Base-by-base conservation (phyloP, 1,284 basidiomycete species). In the Apiotrichum veenhuisii region DNA sequence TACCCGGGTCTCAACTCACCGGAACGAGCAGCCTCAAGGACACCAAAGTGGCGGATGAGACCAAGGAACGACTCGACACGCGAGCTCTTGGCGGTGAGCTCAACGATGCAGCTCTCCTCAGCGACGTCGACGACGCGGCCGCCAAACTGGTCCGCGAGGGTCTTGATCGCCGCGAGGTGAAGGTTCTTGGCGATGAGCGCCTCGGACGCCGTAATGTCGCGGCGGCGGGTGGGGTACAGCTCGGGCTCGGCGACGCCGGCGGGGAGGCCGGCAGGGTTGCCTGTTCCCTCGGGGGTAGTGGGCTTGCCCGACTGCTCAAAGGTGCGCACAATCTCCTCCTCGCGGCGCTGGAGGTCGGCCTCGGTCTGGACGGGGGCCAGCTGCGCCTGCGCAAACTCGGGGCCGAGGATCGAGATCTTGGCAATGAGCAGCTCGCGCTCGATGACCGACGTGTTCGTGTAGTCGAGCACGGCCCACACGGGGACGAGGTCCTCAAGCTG, bases 381-480 rank as follows among this genome's bases (percentile, higher is more conserved):
- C 72, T 91, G 92, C 63, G 89, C 87, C 67, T 93, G 91, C 69
- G 97, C 87, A 77, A 97, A 98, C 75, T 99, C 96, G 17, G 95
- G 92, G 2, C 96, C 96, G 30, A 99, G 86, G 70, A 95, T 95
- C 56, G 94, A 97, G 9, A 98, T 84, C 71, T 95, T 95, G 73
- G 87, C 88, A 57, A 96, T 85, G 42, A 94, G 82, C 17, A 95
- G 81, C 77, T 95, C 92, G 55, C 91, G 87, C 63, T 89, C 85
- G 71, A 95, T 91, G 12, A 87, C 88, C 58, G 84, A 85, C 26
- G 91, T 97, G 64, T 93, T 84, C 36, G 93, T 96, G 76, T 96
- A 97, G 78, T 97, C 92, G 57, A 97, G 81, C 25, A 97, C 94
- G 34, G 93, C 93, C 93, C 93, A 97, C 18, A 97, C 93, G 57